Evolutionary conservation across 306 rosid species (phyloP), one percentile per base, ranked within the genome.

Genomic region (Quercus aquifolioides): DNA sequence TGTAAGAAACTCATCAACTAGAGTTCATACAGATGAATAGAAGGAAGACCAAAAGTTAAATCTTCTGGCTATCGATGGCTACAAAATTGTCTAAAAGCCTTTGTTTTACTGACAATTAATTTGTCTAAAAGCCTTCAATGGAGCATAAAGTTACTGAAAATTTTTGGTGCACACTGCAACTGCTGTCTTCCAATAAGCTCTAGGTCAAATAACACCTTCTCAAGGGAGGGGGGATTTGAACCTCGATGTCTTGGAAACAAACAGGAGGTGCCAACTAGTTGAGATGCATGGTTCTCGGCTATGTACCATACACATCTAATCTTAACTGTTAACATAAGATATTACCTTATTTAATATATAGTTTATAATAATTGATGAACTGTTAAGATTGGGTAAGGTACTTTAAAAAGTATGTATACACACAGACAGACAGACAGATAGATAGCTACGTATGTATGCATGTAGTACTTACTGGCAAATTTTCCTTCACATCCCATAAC

Each of bases 401-500:
- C 46, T 41, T 41, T 41, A 41, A 41, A 41, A 41, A 41, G 11
- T 8, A 17, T 31, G 49, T 49, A 17, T 49, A 3, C 12, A 49
- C 15, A 38, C 11, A 38, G 46, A 38, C 11, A 7, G 46, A 38
- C 11, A 7, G 46, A 38, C 46, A 41, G 46, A 41, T 8, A 41
- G 46, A 41, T 41, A 41, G 12, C 12, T 41, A 8, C 46, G 1
- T 49, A 49, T 49, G 17, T 49, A 49, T 49, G 54, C 17, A 74
- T 31, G 79, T 59, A 81, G 52, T 41, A 88, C 98, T 91, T 85
- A 91, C 99, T 1, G 98, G 90, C 43, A 83, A 2, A 81, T 92
- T 90, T 9, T 91, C 96, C 85, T 87, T 93, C 78, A 95, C 99
- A 87, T 95, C 94, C 99, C 99, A 95, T 59, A 95, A 86, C 76